These are phyloP conservation scores for Ogataea wickerhamii DNA, from an alignment of 805 yeast species.

Conservation along the genomic window DNA sequence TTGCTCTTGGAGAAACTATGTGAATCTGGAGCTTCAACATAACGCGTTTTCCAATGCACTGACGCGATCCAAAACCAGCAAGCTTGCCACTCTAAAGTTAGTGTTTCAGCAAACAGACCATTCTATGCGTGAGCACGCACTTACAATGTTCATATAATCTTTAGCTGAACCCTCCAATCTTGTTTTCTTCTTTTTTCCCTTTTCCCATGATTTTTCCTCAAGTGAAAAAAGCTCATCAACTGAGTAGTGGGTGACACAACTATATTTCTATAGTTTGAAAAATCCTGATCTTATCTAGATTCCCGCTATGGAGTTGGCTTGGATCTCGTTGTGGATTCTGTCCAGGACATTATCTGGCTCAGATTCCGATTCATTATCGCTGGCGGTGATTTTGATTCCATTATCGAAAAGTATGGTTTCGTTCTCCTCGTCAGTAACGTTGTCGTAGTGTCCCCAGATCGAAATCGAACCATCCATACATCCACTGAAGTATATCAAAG, in stretches of 20 bases:
- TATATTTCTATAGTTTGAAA: too few species aligned
- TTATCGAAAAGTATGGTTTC: slow-evolving; percentile 18
- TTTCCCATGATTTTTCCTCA: neutral
- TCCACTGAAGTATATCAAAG: slow-evolving; percentile 53
- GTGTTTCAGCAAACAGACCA: neutral
- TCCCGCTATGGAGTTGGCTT: slow-evolving; percentile 19
- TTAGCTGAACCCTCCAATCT: neutral
- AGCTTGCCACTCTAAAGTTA: neutral
- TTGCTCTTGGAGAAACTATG: slow-evolving; percentile 26
- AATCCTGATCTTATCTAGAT: too few species aligned
- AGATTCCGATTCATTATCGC: slow-evolving; percentile 2
- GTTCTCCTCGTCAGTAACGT: slow-evolving; percentile 7
- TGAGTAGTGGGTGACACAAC: neutral
- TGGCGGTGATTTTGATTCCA: slow-evolving; percentile 10
- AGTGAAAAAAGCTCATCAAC: neutral
- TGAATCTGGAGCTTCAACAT: slow-evolving; percentile 29
- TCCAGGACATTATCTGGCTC: slow-evolving; percentile 20
- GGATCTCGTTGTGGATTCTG: slow-evolving; percentile 29
- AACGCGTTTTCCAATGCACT: neutral
- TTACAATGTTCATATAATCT: neutral
- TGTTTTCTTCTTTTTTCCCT: neutral
- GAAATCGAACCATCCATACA: slow-evolving; percentile 64
- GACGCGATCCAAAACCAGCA: neutral
- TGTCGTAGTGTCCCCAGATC: slow-evolving; percentile 47
- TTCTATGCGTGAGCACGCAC: neutral